Evolutionary conservation across 148 eudicot species (phyloP).

Genomic region (Heliamphora exappendiculata): DNA sequence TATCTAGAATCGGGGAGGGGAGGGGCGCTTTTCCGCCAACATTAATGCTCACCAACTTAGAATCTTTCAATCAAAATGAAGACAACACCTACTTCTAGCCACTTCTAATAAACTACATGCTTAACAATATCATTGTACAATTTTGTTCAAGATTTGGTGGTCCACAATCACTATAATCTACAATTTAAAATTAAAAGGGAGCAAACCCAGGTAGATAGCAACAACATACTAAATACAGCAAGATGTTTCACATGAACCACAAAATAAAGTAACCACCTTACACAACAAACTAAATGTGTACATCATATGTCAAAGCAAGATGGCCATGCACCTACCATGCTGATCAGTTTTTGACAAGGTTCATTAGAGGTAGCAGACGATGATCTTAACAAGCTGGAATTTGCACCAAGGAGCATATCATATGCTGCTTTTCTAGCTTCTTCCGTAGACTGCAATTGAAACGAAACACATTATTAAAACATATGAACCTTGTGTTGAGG

Average conservation of each 20-base stretch:
- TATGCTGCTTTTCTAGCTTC: constrained; percentile 77
- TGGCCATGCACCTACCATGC: constrained; percentile 49
- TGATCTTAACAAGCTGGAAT: constrained; percentile 50
- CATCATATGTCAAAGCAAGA: background rate
- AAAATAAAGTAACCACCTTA: background rate
- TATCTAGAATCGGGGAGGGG: no score
- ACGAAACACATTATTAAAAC: background rate
- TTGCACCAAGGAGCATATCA: constrained; percentile 58
- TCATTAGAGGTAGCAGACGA: constrained; percentile 32
- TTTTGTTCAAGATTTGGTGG: background rate
- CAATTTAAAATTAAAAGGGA: no score
- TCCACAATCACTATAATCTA: background rate
- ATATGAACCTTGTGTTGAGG: background rate
- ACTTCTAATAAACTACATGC: background rate
- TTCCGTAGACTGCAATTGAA: constrained; percentile 53
- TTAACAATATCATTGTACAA: background rate
- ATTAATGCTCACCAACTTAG: no score
- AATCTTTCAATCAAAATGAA: no score
- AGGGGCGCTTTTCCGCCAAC: no score
- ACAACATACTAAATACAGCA: background rate
- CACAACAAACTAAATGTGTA: background rate
- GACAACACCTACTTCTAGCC: no score
- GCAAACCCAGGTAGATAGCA: background rate
- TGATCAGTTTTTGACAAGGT: constrained; percentile 49
- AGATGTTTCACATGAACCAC: background rate